Base-by-base conservation (phyloP, 768 basidiomycete genomes). In the Termitomyces sp. region DNA sequence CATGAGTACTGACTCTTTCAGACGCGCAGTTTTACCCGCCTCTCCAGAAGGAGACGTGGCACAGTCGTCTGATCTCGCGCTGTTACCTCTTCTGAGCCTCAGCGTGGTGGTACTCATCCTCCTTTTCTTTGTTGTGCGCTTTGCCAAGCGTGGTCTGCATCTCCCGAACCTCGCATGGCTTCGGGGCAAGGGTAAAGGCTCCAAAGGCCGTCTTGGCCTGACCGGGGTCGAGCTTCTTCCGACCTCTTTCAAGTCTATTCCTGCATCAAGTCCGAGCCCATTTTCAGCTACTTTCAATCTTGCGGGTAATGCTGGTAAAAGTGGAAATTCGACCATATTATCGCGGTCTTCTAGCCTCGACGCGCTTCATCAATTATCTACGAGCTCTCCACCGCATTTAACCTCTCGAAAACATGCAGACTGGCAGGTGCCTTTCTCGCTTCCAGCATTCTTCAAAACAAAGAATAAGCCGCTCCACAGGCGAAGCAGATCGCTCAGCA, bases 291-390 rank as follows among this genome's bases (percentile, higher is more conserved):
- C 64, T 15, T 69, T 69, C 34, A 56, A 58, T 43, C 58, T 63
- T 5, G 65, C 59, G 20, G 62, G 66, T 4, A 69, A 69, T 59
- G 61, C 67, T 40, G 63, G 66, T 14, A 64, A 66, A 52, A 59
- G 51, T 53, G 49, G 38, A 12, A 49, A 43, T 43, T 54, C 60
- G 25, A 62, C 57, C n/a, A 42, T 65, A 5, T 59, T 66, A 12
- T 65, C 66, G 32, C 68, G 68, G 32, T 67, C 68, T 40, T 69
- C 68, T 5, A 69, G 68, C 40, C 63, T 69, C 29, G 68, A 69
- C 1, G 59, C 59, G 15, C 60, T 69, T 42, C 64, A 66, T 12
- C 62, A 53, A 6, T 51, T 59, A 7, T 51, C 48, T n/a, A 34
- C 40, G 6, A 57, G 55, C 40, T 55, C 46, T 43, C 48, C 61